These are phyloP conservation scores for Alternaria incomplexa DNA, from an alignment of 2,329 filamentous ascomycete species.

Conservation along the genomic window DNA sequence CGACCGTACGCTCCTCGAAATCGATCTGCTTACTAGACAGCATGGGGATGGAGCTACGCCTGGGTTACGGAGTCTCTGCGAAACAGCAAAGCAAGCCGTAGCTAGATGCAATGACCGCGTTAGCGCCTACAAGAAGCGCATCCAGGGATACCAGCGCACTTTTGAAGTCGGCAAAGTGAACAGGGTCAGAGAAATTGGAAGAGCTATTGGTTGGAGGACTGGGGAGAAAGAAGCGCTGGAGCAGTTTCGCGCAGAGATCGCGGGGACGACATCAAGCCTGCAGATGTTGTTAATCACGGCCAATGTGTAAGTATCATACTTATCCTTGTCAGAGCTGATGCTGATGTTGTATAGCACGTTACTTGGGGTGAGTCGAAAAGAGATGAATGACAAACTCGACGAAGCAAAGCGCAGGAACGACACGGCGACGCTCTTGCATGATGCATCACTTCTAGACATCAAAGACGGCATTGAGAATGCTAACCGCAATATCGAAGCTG, in stretches of 20 bases:
- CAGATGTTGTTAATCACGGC: slow-evolving; percentile 11
- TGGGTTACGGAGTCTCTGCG: not conserved
- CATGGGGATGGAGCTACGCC: not conserved
- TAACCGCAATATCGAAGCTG: not conserved
- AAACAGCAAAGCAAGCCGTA: not conserved
- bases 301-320: not conserved
- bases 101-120: not conserved
- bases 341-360: not conserved
- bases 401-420: not conserved
- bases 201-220: slow-evolving; percentile 15
- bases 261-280: slow-evolving; percentile 5
- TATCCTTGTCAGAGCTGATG: not conserved
- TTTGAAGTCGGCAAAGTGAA: not conserved
- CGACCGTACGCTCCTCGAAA: slow-evolving; percentile 18
- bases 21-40: slow-evolving; percentile 16
- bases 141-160: not conserved
- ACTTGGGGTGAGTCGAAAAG: not conserved
- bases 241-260: slow-evolving; percentile 17
- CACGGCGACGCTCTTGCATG: not conserved
- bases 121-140: not conserved
- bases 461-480: not conserved
- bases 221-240: slow-evolving; percentile 17
- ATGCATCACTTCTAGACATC: not conserved
- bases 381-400: not conserved
- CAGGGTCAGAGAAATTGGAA: slow-evolving; percentile 6